Evolutionary conservation across 257 asterid species (phyloP).

Genomic region (Apocynum venetum): DNA sequence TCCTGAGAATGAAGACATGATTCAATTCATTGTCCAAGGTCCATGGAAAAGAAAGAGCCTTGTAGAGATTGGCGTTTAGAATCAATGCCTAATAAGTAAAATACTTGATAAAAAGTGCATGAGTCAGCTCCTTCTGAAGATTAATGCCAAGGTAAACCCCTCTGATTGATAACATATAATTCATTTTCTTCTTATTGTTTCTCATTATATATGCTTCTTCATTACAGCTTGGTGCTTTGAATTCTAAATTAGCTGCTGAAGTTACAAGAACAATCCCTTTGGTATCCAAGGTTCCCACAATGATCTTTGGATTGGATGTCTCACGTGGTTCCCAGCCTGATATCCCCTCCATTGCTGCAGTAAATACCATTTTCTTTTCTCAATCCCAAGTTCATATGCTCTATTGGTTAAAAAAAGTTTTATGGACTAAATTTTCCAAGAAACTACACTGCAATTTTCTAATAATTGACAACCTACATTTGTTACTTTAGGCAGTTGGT

Average conservation of each 20-base stretch:
- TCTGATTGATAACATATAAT: neutral
- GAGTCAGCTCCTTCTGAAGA: slow-evolving; percentile 38
- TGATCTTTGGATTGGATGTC: slow-evolving; percentile 42
- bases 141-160: slow-evolving; percentile 34
- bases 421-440: neutral
- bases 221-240: slow-evolving; percentile 45
- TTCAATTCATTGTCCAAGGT: slow-evolving; percentile 22
- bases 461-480: neutral
- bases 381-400: neutral
- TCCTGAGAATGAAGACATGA: neutral
- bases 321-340: slow-evolving; percentile 30
- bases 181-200: neutral
- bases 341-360: slow-evolving; percentile 48
- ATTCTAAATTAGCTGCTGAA: slow-evolving; percentile 33
- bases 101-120: slow-evolving; percentile 36
- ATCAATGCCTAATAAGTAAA: slow-evolving; percentile 38
- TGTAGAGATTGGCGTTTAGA: slow-evolving; percentile 35
- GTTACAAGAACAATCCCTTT: slow-evolving; percentile 26
- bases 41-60: slow-evolving; percentile 50
- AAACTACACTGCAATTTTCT: neutral
- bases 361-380: slow-evolving; percentile 15
- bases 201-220: neutral
- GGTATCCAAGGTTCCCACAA: slow-evolving; percentile 41
- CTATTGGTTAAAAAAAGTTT: neutral
- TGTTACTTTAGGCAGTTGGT: slow-evolving; percentile 41